Evolutionary conservation across 2,329 filamentous ascomycete species (phyloP), one percentile per base, ranked within the genome.

Genomic region (Neurospora sp.): DNA sequence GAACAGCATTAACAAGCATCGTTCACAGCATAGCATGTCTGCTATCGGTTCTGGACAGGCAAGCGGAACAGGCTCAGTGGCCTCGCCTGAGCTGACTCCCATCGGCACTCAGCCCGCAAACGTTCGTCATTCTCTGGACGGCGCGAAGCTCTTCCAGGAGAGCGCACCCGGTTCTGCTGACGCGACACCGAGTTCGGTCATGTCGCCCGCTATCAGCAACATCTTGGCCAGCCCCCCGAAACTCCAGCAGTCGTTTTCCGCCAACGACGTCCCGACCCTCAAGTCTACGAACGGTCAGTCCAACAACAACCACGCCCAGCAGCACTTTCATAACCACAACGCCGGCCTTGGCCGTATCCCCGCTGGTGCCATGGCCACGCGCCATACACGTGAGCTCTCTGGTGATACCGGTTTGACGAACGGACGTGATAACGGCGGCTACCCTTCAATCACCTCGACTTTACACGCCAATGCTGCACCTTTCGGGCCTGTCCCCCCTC

Each of bases 161-260:
- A 81, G 76, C 72, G 75, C 79, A 3, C 74, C 79, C 19, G 84
- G 85, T 67, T 74, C 77, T 11, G 72, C 79, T 36, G 76, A 74
- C n/a, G n/a, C 73, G 1, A 70, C 72, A 17, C 68, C 71, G 3
- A 69, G 73, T 77, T 52, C 75, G 76, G 46, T 81, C 67, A 81
- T 84, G 72, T 80, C 84, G 38, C 81, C 87, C 2, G 80, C 86
- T 17, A 79, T 81, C 36, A 86, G 78, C 70, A 83, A 86, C 71
- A 80, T 80, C 71, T 86, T 91, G 78, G 84, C 87, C 36, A 87
- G 87, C 68, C 87, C 91, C 42, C 89, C 90, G 38, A 93, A 92
- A 82, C 81, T 97, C 70, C 92, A 94, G 80, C 90, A 91, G 66
- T 97, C 95, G 0, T 97, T 92, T 82, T 97, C 96, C 10, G 89